phyloP scores from a whole-genome alignment of 2,329 filamentous ascomycete genomes.

The Ceratocystiopsis sp. region DNA sequence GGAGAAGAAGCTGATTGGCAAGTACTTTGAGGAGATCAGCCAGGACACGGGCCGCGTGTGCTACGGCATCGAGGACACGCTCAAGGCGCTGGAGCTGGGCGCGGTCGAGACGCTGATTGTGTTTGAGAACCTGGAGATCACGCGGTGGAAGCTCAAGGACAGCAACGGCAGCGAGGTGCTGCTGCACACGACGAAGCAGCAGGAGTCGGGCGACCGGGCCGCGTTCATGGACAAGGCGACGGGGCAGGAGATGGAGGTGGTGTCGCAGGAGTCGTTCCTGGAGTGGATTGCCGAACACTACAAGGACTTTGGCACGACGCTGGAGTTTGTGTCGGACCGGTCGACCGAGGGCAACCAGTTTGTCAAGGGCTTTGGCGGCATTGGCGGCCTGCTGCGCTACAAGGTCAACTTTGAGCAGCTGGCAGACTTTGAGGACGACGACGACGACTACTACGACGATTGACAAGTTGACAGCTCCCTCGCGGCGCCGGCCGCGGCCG shows the following conservation, averaged over 20 bases:
- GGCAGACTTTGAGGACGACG: slow-evolving; percentile 75
- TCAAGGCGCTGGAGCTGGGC: slow-evolving; percentile 91
- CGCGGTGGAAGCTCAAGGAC: slow-evolving; percentile 75
- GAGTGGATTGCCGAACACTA: slow-evolving; percentile 99
- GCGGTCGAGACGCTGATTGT: slow-evolving; percentile 90
- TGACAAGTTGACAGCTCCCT: slow-evolving; percentile 51
- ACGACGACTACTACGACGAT: slow-evolving; percentile 89
- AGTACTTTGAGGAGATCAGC: slow-evolving; percentile 98
- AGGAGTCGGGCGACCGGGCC: slow-evolving; percentile 58
- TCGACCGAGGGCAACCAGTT: slow-evolving; percentile 99
- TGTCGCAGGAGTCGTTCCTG: slow-evolving; percentile 80
- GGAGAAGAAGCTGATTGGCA: slow-evolving; percentile 98
- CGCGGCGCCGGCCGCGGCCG: too few relatives aligned
- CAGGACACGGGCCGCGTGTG: slow-evolving; percentile 94
- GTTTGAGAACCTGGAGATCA: slow-evolving; percentile 93
- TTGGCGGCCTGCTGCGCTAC: slow-evolving; percentile 93
- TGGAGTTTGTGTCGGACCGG: slow-evolving; percentile 95
- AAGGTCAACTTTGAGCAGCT: slow-evolving; percentile 99
- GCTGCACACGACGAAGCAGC: slow-evolving; percentile 74
- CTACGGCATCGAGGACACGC: slow-evolving; percentile 93
- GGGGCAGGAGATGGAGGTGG: slow-evolving; percentile 91
- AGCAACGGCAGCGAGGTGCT: slow-evolving; percentile 55
- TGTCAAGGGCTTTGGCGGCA: slow-evolving; percentile 97
- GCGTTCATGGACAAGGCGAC: slow-evolving; percentile 92
- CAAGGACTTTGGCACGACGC: slow-evolving; percentile 86